Evolutionary conservation across 2,329 filamentous ascomycete genomes (phyloP).

Genomic region (Aspergillus felis): DNA sequence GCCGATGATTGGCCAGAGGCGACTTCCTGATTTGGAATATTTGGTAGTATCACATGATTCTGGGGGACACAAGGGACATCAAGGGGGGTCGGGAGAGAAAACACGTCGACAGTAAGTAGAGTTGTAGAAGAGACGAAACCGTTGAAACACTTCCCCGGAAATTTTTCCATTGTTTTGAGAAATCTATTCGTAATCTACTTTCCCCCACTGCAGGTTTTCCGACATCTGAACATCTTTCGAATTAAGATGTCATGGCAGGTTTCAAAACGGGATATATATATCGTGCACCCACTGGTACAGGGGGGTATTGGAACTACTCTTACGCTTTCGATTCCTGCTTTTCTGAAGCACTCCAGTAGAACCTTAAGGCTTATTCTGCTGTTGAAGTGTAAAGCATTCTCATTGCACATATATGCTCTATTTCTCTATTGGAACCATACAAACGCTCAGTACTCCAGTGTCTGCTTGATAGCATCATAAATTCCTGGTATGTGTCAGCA

Average conservation of each 20-base stretch:
- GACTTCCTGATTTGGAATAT: neutral
- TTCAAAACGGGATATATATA: neutral
- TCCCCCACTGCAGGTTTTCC: neutral
- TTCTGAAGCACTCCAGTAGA: neutral
- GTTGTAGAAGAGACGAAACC: neutral
- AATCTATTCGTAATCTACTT: neutral
- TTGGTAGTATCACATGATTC: neutral
- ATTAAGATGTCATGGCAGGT: neutral
- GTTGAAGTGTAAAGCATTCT: neutral
- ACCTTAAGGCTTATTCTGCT: neutral
- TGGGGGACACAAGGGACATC: neutral
- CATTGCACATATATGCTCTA: neutral
- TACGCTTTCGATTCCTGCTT: neutral
- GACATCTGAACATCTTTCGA: neutral
- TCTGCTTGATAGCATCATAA: constrained; percentile 66
- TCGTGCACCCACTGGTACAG: neutral
- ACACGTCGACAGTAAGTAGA: no score
- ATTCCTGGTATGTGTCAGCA: constrained; percentile 49
- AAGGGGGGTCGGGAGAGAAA: no score
- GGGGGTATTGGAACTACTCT: neutral
- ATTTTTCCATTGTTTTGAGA: neutral
- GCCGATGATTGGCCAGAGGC: neutral
- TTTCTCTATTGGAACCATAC: neutral
- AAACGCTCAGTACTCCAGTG: constrained; percentile 57
- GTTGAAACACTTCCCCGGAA: neutral